phyloP scores from a whole-genome alignment of 768 basidiomycete genomes.

The Nevesoporus exiguus region DNA sequence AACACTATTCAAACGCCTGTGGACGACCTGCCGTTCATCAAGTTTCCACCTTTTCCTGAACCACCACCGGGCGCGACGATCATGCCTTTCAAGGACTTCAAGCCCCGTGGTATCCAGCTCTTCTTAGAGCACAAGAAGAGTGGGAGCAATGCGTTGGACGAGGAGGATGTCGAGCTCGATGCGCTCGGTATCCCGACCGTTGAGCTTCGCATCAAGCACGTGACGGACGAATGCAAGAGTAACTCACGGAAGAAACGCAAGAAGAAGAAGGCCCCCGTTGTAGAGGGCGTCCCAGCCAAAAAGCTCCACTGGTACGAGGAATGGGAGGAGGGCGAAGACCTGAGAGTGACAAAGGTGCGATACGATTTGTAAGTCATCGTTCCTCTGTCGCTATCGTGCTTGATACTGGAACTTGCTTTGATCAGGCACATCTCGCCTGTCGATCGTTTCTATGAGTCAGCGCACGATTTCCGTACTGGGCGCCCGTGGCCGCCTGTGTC shows the following conservation, averaged over 20 bases:
- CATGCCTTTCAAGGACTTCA: constrained; percentile 55
- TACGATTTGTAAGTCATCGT: constrained; percentile 48
- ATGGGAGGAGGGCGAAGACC: constrained; percentile 64
- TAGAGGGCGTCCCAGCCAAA: constrained; percentile 17
- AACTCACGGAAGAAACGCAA: constrained; percentile 52
- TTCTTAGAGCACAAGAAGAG: constrained; percentile 36
- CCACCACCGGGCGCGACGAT: constrained; percentile 45
- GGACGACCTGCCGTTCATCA: constrained; percentile 24
- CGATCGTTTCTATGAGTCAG: constrained; percentile 60
- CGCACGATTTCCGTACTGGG: constrained; percentile 49
- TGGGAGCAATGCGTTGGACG: constrained; percentile 30
- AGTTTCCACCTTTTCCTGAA: constrained; percentile 48
- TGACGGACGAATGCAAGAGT: constrained; percentile 53
- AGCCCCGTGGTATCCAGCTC: constrained; percentile 54
- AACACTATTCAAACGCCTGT: constrained; percentile 4
- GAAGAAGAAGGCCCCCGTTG: constrained; percentile 29
- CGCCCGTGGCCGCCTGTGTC: constrained; percentile 37
- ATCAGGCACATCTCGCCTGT: constrained; percentile 41
- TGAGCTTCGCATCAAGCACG: constrained; percentile 48
- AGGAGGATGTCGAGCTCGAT: constrained; percentile 59
- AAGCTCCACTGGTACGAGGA: constrained; percentile 59
- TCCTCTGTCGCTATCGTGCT: background rate
- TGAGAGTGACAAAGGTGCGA: constrained; percentile 37
- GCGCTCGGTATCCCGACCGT: constrained; percentile 66
- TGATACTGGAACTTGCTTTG: background rate